Evolutionary conservation across 495 filamentous ascomycete genomes (phyloP).

Genomic region (Acidiella bohemica): DNA sequence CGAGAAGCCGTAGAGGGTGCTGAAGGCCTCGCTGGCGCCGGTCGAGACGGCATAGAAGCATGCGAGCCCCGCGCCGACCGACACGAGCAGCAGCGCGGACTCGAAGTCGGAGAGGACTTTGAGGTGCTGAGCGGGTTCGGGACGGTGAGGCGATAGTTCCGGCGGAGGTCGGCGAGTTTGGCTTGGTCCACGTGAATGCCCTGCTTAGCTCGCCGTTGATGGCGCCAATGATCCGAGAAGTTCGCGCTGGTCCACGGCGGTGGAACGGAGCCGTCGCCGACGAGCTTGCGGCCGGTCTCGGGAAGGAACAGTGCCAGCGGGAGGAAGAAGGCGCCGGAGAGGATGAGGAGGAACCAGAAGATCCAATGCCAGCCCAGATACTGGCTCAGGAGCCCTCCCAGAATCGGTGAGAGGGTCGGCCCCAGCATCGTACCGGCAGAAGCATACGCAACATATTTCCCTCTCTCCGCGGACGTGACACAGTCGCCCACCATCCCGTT

Average conservation of each 20-base stretch:
- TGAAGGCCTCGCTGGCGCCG: slow-evolving; percentile 27
- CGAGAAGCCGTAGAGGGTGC: slow-evolving; percentile 30
- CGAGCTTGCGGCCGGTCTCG: slow-evolving; percentile 57
- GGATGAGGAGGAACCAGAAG: slow-evolving; percentile 18
- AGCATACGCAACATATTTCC: slow-evolving; percentile 33
- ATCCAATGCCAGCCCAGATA: slow-evolving; percentile 16
- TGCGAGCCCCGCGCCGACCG: slow-evolving; percentile 27
- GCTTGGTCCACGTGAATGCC: slow-evolving; percentile 7
- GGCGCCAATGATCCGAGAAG: slow-evolving; percentile 13
- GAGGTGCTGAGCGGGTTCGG: slow-evolving; percentile 18
- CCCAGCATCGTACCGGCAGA: slow-evolving; percentile 19
- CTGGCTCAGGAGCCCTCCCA: slow-evolving; percentile 21
- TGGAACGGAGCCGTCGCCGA: slow-evolving; percentile 36
- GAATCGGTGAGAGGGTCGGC: slow-evolving; percentile 23
- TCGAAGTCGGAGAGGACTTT: slow-evolving; percentile 33
- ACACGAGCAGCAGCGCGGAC: slow-evolving; percentile 33
- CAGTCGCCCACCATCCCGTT: slow-evolving; percentile 34
- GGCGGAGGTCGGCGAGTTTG: slow-evolving; percentile 5
- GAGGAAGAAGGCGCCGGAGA: slow-evolving; percentile 8
- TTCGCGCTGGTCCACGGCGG: slow-evolving; percentile 32
- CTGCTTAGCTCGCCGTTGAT: slow-evolving; percentile 5
- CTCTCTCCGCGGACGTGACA: slow-evolving; percentile 33
- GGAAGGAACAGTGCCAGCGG: slow-evolving; percentile 50
- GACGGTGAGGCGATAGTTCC: slow-evolving; percentile 5
- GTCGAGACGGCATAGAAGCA: slow-evolving; percentile 28